Evolutionary conservation across 2,329 filamentous ascomycete genomes (phyloP).

Genomic region (Paracamarosporium sp.): DNA sequence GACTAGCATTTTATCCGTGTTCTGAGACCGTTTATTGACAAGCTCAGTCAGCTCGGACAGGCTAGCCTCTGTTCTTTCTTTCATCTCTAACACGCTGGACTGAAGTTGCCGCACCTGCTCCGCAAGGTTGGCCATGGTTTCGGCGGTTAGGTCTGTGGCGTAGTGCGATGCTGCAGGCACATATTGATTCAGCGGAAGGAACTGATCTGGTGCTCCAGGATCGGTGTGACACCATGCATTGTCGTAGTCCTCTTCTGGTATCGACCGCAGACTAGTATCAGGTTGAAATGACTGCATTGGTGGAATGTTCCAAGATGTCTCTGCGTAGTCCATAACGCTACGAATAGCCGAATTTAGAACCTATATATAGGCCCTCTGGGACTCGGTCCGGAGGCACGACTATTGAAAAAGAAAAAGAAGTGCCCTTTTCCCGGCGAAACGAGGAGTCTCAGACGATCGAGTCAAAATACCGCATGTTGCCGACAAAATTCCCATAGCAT

Average conservation of each 20-base stretch:
- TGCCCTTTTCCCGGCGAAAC: too few species aligned
- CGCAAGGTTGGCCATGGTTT: not conserved
- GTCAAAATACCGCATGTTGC: not conserved
- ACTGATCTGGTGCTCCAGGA: not conserved
- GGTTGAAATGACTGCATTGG: not conserved
- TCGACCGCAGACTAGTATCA: not conserved
- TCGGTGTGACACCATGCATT: not conserved
- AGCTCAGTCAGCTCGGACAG: not conserved
- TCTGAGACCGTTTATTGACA: not conserved
- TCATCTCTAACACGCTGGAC: not conserved
- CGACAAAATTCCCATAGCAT: not conserved
- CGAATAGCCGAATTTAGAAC: not conserved
- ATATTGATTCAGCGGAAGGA: not conserved
- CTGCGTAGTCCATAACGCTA: too few species aligned
- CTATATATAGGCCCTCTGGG: not conserved
- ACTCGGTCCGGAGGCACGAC: too few species aligned
- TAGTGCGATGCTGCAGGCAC: too few species aligned
- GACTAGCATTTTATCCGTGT: not conserved
- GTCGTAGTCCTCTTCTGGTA: not conserved
- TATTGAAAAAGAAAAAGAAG: too few species aligned
- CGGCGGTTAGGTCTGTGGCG: not conserved
- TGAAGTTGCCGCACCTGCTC: not conserved
- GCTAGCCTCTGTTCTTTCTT: not conserved
- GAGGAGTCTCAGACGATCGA: not conserved
- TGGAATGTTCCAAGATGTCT: not conserved